phyloP scores from a whole-genome alignment of 441 rosid genomes.

The Bruguiera hainesii region DNA sequence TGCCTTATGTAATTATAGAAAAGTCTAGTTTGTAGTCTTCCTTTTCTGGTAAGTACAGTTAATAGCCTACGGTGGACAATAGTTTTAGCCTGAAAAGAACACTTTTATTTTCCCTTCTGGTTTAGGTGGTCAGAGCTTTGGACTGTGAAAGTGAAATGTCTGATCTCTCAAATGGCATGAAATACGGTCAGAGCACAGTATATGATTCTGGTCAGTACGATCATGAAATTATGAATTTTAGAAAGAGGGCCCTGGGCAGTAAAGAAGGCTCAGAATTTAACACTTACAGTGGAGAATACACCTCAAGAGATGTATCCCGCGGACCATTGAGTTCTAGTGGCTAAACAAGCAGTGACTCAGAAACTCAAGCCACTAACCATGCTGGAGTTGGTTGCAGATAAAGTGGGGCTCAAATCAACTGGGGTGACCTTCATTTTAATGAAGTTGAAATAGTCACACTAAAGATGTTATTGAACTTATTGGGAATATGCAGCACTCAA shows the following conservation, averaged over 20 bases:
- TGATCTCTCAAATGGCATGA: constrained; percentile 66
- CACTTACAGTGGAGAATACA: constrained; percentile 41
- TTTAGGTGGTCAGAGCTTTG: constrained; percentile 70
- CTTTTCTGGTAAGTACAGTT: no score
- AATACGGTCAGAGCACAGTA: constrained; percentile 59
- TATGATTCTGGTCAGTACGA: constrained; percentile 63
- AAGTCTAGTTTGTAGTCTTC: no score
- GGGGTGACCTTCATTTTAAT: constrained; percentile 20
- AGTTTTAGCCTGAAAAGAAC: neutral
- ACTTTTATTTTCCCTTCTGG: constrained; percentile 4
- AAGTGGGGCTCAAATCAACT: constrained; percentile 6
- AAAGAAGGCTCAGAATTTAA: constrained; percentile 38
- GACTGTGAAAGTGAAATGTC: constrained; percentile 50
- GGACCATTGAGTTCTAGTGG: neutral
- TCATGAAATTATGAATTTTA: constrained; percentile 52
- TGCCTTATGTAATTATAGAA: no score
- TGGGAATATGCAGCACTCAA: neutral
- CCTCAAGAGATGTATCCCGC: constrained; percentile 24
- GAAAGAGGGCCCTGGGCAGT: constrained; percentile 53
- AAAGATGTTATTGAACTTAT: constrained; percentile 3
- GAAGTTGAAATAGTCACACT: constrained; percentile 2
- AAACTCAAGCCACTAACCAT: constrained; percentile 39
- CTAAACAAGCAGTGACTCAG: constrained; percentile 47
- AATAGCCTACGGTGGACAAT: neutral
- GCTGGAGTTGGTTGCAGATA: constrained; percentile 4